Evolutionary conservation across 306 rosid species (phyloP).

Genomic region (Alnus rubra): DNA sequence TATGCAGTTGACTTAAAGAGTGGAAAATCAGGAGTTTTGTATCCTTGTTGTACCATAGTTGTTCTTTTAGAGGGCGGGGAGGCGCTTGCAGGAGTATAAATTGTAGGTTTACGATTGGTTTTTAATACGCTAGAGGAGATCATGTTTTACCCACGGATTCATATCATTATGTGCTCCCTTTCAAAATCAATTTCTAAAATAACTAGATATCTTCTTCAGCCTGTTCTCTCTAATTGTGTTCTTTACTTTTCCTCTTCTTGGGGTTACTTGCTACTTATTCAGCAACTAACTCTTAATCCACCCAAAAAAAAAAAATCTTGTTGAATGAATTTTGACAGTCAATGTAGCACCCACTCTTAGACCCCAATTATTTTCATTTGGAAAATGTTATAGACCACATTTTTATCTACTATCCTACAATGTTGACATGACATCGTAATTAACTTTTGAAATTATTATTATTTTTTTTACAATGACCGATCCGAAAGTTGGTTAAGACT

Average conservation of each 20-base stretch:
- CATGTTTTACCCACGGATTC: neutral
- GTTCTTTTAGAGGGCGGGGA: neutral
- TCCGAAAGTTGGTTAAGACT: too few species aligned
- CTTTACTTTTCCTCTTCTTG: neutral
- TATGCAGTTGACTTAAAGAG: slow-evolving; percentile 11
- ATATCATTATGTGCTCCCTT: neutral
- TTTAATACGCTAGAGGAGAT: neutral
- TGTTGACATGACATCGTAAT: too few species aligned
- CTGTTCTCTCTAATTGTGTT: neutral
- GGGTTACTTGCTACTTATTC: neutral
- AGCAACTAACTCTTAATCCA: too few species aligned
- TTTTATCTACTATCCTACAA: too few species aligned
- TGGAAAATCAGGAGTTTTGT: slow-evolving; percentile 20
- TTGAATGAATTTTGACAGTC: neutral
- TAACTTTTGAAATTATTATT: too few species aligned
- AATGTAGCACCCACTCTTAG: neutral
- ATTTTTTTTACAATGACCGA: too few species aligned
- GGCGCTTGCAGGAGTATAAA: neutral
- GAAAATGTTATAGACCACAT: too few species aligned
- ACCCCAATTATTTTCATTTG: too few species aligned
- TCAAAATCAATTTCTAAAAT: neutral
- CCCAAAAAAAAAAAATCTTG: neutral
- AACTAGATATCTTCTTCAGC: neutral
- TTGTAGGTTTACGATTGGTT: slow-evolving; percentile 5
- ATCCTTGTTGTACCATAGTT: slow-evolving; percentile 26